Evolutionary conservation across 352 stramenopile genomes (phyloP).

Genomic region (Elongisporangium anandrum): DNA sequence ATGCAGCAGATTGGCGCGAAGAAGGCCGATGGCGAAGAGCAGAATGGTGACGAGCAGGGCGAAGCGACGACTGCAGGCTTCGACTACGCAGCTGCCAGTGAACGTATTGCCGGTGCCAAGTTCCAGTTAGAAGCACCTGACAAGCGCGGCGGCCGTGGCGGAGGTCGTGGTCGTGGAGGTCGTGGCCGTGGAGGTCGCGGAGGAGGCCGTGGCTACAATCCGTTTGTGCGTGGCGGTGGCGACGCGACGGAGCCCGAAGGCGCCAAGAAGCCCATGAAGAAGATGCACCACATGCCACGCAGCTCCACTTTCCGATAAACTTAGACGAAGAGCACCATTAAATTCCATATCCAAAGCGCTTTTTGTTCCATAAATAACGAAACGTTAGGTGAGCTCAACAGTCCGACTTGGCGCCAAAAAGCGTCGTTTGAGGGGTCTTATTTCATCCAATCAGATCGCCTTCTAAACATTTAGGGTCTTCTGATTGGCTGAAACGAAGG

Average conservation of each 20-base stretch:
- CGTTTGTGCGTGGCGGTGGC: conserved; percentile 52
- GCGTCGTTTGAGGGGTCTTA: background rate
- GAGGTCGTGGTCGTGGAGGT: conserved; percentile 3
- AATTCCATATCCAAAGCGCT: background rate
- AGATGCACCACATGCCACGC: conserved; percentile 79
- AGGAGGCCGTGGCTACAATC: conserved; percentile 55
- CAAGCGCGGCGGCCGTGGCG: conserved; percentile 9
- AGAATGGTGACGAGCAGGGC: conserved; percentile 13
- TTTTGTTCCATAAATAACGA: background rate
- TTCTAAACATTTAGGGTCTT: background rate
- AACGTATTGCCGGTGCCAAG: conserved; percentile 33
- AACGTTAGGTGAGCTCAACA: conserved; percentile 1
- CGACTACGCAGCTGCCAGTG: conserved; percentile 50
- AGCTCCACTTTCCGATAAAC: conserved; percentile 81
- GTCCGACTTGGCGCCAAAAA: conserved; percentile 12
- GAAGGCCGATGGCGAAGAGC: conserved; percentile 5
- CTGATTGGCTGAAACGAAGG: conserved; percentile 8
- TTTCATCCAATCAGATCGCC: conserved; percentile 4
- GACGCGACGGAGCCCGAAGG: conserved; percentile 19
- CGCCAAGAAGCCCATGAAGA: conserved; percentile 57
- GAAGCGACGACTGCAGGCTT: conserved; percentile 31
- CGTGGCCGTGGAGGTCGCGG: conserved; percentile 10
- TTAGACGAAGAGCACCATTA: background rate
- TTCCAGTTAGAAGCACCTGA: conserved; percentile 42
- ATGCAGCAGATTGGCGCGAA: conserved; percentile 36